Evolutionary conservation across 2,329 filamentous ascomycete genomes (phyloP), one percentile per base, ranked within the genome.

Genomic region (Apiospora arundinis): DNA sequence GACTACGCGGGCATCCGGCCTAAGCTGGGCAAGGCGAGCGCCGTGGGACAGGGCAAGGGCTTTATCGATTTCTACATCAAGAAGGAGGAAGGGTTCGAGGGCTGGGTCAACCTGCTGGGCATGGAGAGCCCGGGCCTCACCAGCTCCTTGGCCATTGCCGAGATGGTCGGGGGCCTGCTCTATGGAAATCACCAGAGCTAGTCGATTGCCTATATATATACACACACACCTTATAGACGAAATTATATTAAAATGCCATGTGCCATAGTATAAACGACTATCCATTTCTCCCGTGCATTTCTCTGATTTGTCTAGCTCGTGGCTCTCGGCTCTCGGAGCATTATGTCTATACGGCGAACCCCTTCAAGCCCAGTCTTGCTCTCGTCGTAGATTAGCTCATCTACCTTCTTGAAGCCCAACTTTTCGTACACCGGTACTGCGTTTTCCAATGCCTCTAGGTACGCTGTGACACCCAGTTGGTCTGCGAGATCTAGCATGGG

Each of bases 41-140:
- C 90, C 0, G 91, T 92, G 18, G 90, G 86, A 37, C 84, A 83
- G n/a, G 89, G 88, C 25, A 88, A 89, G 73, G 91, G 89, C 0
- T 97, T 97, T 78, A 87, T 92, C 73, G 96, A 99, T 80, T 98
- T 99, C 79, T 86, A 93, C 21, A 92, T 99, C 65, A 82, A 87
- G 73, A 89, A 88, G 76, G 95, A 97, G 81, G 88, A 94, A 1
- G 95, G 93, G 0, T 95, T 89, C 77, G 83, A 88, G 1, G 95
- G 94, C 1, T 98, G 95, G 88, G 88, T 98, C 11, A 98, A 98
- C 84, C 80, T 98, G 75, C 79, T 98, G 76, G 95, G 95, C 0
- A 98, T 98, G 76, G 95, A 98, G 85, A 97, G 94, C 81, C 95
- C 95, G 0, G 95, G 95, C 5, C 83, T 98, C 81, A 98, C 95